A percentile compares a stretch with the other conserved stretches of the same genome.
These are phyloP conservation scores for Sinapis alba DNA, from an alignment of 441 rosid species.

Conservation along the genomic window DNA sequence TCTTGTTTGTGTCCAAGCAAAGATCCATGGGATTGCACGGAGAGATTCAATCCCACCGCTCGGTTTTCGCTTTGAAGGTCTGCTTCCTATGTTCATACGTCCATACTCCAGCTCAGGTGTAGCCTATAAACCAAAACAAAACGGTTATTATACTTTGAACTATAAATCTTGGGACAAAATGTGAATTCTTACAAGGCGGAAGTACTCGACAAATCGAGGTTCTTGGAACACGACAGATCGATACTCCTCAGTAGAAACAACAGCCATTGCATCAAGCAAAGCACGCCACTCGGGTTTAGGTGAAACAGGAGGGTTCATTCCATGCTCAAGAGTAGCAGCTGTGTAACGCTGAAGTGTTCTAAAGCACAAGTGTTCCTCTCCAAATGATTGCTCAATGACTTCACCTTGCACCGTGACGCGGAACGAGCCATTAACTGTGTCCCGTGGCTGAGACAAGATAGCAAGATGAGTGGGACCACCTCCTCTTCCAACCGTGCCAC, in stretches of 20 bases:
- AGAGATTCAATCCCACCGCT: conserved; percentile 97
- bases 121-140: conserved; percentile 45
- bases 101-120: conserved; percentile 96
- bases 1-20: conserved; percentile 98
- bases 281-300: conserved; percentile 97
- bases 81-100: conserved; percentile 97
- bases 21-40: conserved; percentile 98
- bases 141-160: neutral
- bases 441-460: conserved; percentile 97
- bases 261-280: conserved; percentile 87
- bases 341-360: conserved; percentile 94
- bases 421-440: conserved; percentile 84
- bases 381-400: conserved; percentile 94
- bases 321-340: conserved; percentile 95
- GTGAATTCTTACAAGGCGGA: conserved; percentile 76
- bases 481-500: conserved; percentile 98
- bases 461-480: conserved; percentile 99
- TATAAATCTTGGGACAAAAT: neutral
- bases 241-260: conserved; percentile 82
- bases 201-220: conserved; percentile 93
- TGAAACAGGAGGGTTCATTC: conserved; percentile 81
- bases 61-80: conserved; percentile 92
- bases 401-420: conserved; percentile 96
- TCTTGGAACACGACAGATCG: conserved; percentile 86
- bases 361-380: conserved; percentile 90